Conservation (phyloP, 2,329 filamentous ascomycete genomes). For the Epichloe coenophiala region DNA sequence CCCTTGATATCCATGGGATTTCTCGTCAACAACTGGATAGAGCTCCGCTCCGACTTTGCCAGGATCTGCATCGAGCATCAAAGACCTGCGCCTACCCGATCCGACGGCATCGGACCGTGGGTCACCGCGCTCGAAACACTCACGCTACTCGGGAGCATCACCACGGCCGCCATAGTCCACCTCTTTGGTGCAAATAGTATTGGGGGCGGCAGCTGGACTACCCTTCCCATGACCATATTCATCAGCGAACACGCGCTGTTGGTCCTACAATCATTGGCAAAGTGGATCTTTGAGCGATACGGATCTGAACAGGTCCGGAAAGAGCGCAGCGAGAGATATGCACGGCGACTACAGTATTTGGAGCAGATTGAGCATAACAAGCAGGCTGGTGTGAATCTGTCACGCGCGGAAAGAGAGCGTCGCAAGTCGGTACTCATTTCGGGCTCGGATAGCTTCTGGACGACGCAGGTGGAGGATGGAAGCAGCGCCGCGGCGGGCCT, state of each 20-base stretch:
- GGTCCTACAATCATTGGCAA: constrained; percentile 33
- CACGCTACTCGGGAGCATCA: constrained; percentile 60
- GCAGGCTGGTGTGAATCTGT: constrained; percentile 18
- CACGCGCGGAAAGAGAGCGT: constrained; percentile 22
- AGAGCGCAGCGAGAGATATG: constrained; percentile 26
- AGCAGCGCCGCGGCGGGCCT: constrained; percentile 21
- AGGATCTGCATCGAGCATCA: constrained; percentile 65
- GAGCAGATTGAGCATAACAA: constrained; percentile 28
- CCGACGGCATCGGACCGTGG: constrained; percentile 65
- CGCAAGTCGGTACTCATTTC: constrained; percentile 22
- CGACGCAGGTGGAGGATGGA: constrained; percentile 26
- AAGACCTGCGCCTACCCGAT: constrained; percentile 52
- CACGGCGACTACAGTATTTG: constrained; percentile 21
- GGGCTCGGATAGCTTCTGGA: constrained; percentile 26
- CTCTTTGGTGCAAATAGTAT: constrained; percentile 49
- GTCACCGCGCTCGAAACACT: constrained; percentile 54
- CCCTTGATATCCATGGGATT: constrained; percentile 61
- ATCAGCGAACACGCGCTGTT: constrained; percentile 62
- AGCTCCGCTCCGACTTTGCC: constrained; percentile 62
- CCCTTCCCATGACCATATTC: constrained; percentile 56
- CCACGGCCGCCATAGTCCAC: constrained; percentile 58
- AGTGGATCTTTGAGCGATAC: constrained; percentile 21
- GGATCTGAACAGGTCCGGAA: constrained; percentile 27
- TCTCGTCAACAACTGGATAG: constrained; percentile 64
- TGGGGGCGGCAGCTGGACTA: constrained; percentile 46